Evolutionary conservation across 208 protist genomes (phyloP), one percentile per base, ranked within the genome.

Genomic region (Phytomonas francai): DNA sequence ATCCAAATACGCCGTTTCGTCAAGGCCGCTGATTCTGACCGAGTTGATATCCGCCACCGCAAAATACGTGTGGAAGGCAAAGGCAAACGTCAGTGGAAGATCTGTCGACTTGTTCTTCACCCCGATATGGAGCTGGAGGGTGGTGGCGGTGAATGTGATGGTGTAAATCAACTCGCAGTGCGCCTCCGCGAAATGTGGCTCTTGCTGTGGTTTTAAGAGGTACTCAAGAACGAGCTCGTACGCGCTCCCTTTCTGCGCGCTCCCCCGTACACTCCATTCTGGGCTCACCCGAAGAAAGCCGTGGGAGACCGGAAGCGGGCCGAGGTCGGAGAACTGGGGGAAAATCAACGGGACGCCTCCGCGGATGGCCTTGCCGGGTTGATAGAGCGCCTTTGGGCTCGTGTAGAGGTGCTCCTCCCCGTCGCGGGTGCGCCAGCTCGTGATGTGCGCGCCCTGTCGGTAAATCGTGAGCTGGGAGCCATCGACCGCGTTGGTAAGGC

Each of bases 51-150:
- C 67, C 22, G 70, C 70, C 30, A 93, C 73, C 1, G 79, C 74
- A 68, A 95, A 97, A 72, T 97, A 97, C 6, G 84, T 90, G 79
- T 97, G 92, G 64, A 97, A 93, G 63, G 85, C 83, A 45, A 89
- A 88, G 60, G 78, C 75, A 73, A 95, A 97, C 25, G 68, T 72
- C 12, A 82, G 71, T 28, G 76, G 51, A 28, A 49, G 59, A 32
- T 74, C 68, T 27, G 75, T 70, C 68, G 78, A 81, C 11, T 42
- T 72, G 76, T 94, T 97, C 6, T 65, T 68, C 5, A 95, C 73
- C 36, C 79, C 67, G 70, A 97, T 93, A 30, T 74, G 74, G 58
- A 94, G 58, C 28, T 73, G 68, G 25, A 96, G 72, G 30, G 79
- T 56, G 12, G 71, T 54, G 63, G 83, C 83, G 67, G 51, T 87